These are phyloP conservation scores for Daldinia loculata DNA, from an alignment of 495 filamentous ascomycete genomes.

Conservation along the genomic window DNA sequence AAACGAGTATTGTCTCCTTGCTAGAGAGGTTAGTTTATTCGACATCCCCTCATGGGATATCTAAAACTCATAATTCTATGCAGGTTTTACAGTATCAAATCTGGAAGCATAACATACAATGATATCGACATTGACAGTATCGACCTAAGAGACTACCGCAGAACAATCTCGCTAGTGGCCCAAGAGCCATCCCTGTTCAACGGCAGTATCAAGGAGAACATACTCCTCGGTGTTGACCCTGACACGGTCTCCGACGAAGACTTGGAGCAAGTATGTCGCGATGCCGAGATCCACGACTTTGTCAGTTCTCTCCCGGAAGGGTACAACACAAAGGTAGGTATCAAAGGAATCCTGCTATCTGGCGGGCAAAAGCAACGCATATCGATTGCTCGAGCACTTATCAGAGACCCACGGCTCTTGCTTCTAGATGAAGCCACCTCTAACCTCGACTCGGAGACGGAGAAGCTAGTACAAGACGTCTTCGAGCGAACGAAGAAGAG, in stretches of 20 bases:
- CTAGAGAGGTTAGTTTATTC: constrained; percentile 59
- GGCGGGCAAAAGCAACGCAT: constrained; percentile 83
- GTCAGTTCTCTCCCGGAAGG: constrained; percentile 66
- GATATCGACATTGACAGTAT: constrained; percentile 57
- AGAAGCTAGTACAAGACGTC: constrained; percentile 75
- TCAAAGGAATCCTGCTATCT: constrained; percentile 70
- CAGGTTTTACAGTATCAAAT: constrained; percentile 64
- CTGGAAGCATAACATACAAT: constrained; percentile 61
- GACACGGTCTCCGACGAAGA: constrained; percentile 52
- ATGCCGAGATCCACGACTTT: constrained; percentile 68
- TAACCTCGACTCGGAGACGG: constrained; percentile 77
- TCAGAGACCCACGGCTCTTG: constrained; percentile 75
- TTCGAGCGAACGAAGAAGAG: constrained; percentile 70
- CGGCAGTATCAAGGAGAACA: constrained; percentile 69
- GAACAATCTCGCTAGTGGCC: constrained; percentile 62
- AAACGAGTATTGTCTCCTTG: constrained; percentile 73
- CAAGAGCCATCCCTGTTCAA: constrained; percentile 69
- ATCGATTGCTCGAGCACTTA: constrained; percentile 77
- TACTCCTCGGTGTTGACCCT: constrained; percentile 61
- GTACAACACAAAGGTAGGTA: constrained; percentile 69
- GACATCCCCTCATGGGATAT: not conserved
- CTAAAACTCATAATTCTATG: constrained; percentile 10
- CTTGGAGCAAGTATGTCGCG: constrained; percentile 58
- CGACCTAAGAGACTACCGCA: constrained; percentile 62
- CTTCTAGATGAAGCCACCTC: constrained; percentile 85